These are phyloP conservation scores for Serendipita sp. DNA, from an alignment of 1,284 basidiomycete species.

Conservation along the genomic window DNA sequence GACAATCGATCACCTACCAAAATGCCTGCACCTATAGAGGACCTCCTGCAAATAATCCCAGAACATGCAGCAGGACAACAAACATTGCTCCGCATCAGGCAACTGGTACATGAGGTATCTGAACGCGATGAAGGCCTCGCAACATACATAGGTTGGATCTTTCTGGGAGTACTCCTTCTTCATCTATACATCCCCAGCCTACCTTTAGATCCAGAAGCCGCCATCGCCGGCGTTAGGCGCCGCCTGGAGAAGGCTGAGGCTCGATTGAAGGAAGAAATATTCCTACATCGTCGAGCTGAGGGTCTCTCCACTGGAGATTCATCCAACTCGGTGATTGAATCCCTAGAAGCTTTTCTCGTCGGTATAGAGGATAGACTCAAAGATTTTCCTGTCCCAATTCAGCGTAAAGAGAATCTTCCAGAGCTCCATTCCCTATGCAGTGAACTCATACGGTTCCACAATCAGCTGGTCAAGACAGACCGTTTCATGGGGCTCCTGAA, in stretches of 20 bases:
- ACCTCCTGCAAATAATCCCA: too few relatives aligned
- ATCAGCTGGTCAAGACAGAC: conserved; percentile 20
- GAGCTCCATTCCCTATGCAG: conserved; percentile 68
- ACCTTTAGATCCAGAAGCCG: conserved; percentile 77
- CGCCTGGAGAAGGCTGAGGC: conserved; percentile 37
- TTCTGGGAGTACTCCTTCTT: conserved; percentile 43
- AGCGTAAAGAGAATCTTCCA: conserved; percentile 19
- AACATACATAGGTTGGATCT: conserved; percentile 39
- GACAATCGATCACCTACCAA: too few relatives aligned
- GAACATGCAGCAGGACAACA: too few relatives aligned
- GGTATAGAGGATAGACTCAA: conserved; percentile 17
- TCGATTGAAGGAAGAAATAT: conserved; percentile 38
- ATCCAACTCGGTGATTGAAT: conserved; percentile 33
- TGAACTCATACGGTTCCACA: conserved; percentile 59
- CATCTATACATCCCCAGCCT: conserved; percentile 74
- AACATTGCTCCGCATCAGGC: too few relatives aligned
- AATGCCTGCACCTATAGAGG: too few relatives aligned
- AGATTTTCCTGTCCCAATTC: conserved; percentile 5
- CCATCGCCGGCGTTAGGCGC: conserved; percentile 39
- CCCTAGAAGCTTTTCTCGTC: conserved; percentile 24
- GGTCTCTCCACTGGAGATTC: conserved; percentile 44
- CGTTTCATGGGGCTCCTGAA: conserved; percentile 20
- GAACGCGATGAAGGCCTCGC: too few relatives aligned
- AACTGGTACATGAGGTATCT: too few relatives aligned
- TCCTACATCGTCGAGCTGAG: conserved; percentile 47